Percentiles rank a stretch among this genome's conserved stretches.
phyloP scores from a whole-genome alignment of 306 rosid genomes.

The Vigna angularis region DNA sequence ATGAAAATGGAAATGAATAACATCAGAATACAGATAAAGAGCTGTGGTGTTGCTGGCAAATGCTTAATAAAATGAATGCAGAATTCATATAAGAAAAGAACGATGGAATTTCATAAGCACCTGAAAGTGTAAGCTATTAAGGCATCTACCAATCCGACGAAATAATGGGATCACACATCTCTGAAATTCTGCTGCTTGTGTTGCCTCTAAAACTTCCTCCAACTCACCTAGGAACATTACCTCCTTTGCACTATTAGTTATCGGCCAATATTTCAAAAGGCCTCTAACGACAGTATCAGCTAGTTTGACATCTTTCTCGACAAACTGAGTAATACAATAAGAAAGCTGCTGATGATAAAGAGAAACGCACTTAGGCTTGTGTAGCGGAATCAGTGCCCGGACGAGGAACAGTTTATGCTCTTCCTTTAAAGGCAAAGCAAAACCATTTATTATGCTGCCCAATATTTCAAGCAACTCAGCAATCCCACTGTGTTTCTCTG shows the following conservation, averaged over 20 bases:
- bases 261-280: constrained; percentile 69
- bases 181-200: constrained; percentile 67
- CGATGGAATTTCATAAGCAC: constrained; percentile 39
- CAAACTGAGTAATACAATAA: constrained; percentile 68
- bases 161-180: constrained; percentile 67
- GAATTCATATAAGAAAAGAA: constrained; percentile 2
- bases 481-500: constrained; percentile 67
- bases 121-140: constrained; percentile 76
- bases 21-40: not conserved
- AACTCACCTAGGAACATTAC: constrained; percentile 72
- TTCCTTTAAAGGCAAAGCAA: constrained; percentile 75
- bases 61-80: constrained; percentile 24
- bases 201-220: constrained; percentile 71
- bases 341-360: constrained; percentile 72
- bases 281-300: constrained; percentile 70
- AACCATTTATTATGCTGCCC: constrained; percentile 71
- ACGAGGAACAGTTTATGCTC: constrained; percentile 76
- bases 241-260: constrained; percentile 70
- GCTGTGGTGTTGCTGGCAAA: not conserved
- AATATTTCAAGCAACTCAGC: constrained; percentile 71
- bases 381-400: constrained; percentile 70
- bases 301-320: constrained; percentile 71
- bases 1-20: not conserved
- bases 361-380: constrained; percentile 66
- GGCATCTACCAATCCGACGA: constrained; percentile 62